A percentile compares a stretch with the other conserved stretches of the same genome.
phyloP scores from a whole-genome alignment of 2,329 filamentous ascomycete species.

The Lachnellula occidentalis region DNA sequence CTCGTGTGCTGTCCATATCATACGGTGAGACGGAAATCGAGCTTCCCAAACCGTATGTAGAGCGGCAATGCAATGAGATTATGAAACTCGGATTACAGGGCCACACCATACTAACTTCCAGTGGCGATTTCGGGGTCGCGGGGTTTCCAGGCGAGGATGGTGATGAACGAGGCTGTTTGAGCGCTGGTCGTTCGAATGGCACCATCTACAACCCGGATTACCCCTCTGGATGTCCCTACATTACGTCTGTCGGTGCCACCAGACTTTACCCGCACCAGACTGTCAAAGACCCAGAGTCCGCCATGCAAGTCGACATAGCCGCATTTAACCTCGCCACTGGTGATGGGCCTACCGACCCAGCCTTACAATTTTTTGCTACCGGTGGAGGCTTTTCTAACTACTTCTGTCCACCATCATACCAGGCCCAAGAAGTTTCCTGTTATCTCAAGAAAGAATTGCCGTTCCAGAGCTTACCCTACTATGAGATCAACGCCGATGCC shows the following conservation, averaged over 20 bases:
- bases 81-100: conserved; percentile 48
- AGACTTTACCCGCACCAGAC: background rate
- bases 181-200: conserved; percentile 44
- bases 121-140: conserved; percentile 45
- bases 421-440: conserved; percentile 34
- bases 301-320: background rate
- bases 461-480: background rate
- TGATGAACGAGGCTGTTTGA: conserved; percentile 25
- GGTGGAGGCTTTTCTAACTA: conserved; percentile 47
- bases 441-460: conserved; percentile 33
- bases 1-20: conserved; percentile 51
- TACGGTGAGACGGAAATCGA: conserved; percentile 54
- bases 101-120: conserved; percentile 44
- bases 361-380: background rate
- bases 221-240: conserved; percentile 39
- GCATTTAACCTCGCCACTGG: conserved; percentile 46
- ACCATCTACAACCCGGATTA: conserved; percentile 48
- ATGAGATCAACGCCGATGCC: conserved; percentile 40
- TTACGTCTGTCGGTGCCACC: conserved; percentile 9
- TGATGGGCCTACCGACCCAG: conserved; percentile 40
- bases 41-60: conserved; percentile 47
- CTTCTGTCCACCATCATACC: conserved; percentile 41
- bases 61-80: conserved; percentile 46
- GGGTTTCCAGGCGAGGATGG: conserved; percentile 12
- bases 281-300: background rate